Evolutionary conservation across 164 flowering plant species (phyloP), one percentile per base, ranked within the genome.

Genomic region (Magnolia officinalis): DNA sequence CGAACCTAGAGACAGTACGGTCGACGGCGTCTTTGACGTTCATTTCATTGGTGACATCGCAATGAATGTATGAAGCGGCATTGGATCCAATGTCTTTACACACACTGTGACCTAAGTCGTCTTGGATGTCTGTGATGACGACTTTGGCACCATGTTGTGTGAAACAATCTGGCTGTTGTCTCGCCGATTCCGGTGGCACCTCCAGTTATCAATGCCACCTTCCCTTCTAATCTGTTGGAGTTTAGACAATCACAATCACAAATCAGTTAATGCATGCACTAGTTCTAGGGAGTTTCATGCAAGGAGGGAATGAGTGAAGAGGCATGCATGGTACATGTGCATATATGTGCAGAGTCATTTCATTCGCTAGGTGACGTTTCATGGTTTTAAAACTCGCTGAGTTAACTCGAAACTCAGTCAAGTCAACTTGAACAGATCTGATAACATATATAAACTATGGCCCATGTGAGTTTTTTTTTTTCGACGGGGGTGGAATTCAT

Each of bases 21-120:
- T 86, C 86, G 0, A 87, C 79, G 0, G 73, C 75, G 11, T 80
- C 78, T 50, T 72, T 14, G 1, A 89, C 75, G 14, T 89, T 82
- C 4, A 66, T 6, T 8, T 89, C 92, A 1, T 74, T 73, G 4
- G 87, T 80, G 51, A 89, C 86, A 50, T 89, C 86, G 50, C 92
- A 87, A 23, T 81, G 85, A 21, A 86, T 67, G 24, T 80, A 79
- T 14, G 74, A 69, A 3, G 61, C 21, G 9, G 23, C 80, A 21
- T 85, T 84, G 1, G 75, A 67, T 2, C 75, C 11, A 1, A 85
- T 5, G 20, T 78, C 78, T 10, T 78, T 5, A 69, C 77, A 79
- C 2, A 83, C 8, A 0, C 49, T 14, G 19, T 65, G 64, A 7
- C 78, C 81, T 4, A 79, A 64, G 2, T 74, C 78, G 31, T 79